Evolutionary conservation across 768 basidiomycete genomes (phyloP), one percentile per base, ranked within the genome.

Genomic region (Rhodosporidiobolus odoratus): DNA sequence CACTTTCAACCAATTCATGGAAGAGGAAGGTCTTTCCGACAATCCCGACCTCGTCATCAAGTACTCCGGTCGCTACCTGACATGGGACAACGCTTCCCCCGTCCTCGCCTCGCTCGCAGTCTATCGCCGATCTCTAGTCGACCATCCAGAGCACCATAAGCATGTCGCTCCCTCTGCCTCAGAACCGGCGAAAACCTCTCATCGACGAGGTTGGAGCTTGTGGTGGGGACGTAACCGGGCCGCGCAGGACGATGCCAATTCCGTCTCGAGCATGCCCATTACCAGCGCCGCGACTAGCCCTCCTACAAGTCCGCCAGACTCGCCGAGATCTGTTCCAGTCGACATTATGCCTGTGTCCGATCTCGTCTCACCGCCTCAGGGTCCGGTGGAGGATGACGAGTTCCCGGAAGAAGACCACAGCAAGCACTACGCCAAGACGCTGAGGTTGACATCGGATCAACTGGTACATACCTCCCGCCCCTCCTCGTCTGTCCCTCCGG

Each of bases 371-470:
- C 43, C 34, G 40, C 45, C 34, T 15, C 16, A 30, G 12, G 21
- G 37, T 7, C 30, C 32, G 7, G 43, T 41, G n/a, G 58, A 30
- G 52, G 52, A 66, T 16, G 67, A 68, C 59, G 66, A 62, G 7
- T 67, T 72, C 45, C 62, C 66, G 7, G 53, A 52, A 0, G 69
- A 71, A 54, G 71, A 72, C 34, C 62, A 65, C 38, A 48, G 38
- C 25, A 77, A 85, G 77, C 88, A 85, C 76, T 98, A 86, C 77
- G 93, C 90, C 15, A 98, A 99, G 82, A 92, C 95, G 0, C 80
- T 99, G 68, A 85, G 96, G 10, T 80, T 99, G 68, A 92, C 94
- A 0, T 96, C 93, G 7, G 92, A 95, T 75, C 96, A 99, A 78
- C 84, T 99, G 50, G 92, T 93, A 75, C 77, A 87, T 81, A 1